Evolutionary conservation across 2,329 filamentous ascomycete genomes (phyloP).

Genomic region (Nectriaceae sp.): DNA sequence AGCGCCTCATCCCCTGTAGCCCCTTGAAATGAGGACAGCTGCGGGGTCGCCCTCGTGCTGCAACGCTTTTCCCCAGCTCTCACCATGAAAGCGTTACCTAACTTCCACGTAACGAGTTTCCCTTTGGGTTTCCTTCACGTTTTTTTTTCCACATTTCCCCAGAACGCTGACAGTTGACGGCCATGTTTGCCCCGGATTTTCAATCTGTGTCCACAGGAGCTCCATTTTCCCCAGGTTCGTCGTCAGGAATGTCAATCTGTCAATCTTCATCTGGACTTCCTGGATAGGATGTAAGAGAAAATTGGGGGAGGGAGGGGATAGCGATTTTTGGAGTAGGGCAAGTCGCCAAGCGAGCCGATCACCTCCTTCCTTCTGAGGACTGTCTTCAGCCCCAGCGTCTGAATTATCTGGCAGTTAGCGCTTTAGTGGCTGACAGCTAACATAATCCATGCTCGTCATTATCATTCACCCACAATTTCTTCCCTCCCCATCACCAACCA

Average conservation of each 20-base stretch:
- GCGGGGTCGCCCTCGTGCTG: not conserved
- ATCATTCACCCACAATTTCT: not conserved
- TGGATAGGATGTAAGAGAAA: not conserved
- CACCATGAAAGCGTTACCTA: conserved; percentile 22
- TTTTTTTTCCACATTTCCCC: conserved; percentile 20
- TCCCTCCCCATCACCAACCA: not conserved
- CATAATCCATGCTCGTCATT: not conserved
- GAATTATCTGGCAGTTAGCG: not conserved
- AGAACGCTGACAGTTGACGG: conserved; percentile 12
- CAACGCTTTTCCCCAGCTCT: not conserved
- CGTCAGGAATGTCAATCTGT: too few species aligned
- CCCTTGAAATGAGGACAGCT: not conserved
- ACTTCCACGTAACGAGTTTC: conserved; percentile 25
- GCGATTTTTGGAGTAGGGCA: too few species aligned
- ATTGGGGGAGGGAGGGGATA: too few species aligned
- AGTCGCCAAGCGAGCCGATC: too few species aligned
- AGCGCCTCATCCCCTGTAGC: not conserved
- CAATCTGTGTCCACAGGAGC: not conserved
- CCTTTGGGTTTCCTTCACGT: conserved; percentile 21
- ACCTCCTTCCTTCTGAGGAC: not conserved
- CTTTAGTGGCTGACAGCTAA: not conserved
- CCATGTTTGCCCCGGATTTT: not conserved
- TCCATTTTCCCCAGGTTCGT: conserved; percentile 18
- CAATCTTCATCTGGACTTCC: not conserved
- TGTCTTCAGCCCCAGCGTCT: not conserved